These are phyloP conservation scores for Geranium brycei DNA, from an alignment of 345 rosid genomes.

Conservation along the genomic window DNA sequence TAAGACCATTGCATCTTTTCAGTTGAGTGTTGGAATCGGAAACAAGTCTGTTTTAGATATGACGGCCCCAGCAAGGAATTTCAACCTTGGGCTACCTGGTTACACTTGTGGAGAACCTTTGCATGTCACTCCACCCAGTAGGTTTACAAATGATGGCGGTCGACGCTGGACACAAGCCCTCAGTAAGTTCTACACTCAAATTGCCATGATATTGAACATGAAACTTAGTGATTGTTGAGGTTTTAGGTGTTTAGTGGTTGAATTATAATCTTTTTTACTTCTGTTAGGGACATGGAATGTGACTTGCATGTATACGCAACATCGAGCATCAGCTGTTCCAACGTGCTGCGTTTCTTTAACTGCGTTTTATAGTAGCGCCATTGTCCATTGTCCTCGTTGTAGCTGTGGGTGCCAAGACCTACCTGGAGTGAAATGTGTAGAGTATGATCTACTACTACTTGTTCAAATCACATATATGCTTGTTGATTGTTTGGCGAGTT, in stretches of 20 bases:
- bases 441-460: slow-evolving; percentile 17
- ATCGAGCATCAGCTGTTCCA: slow-evolving; percentile 48
- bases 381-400: slow-evolving; percentile 63
- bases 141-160: slow-evolving; percentile 32
- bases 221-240: too few species aligned
- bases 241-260: too few species aligned
- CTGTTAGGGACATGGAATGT: slow-evolving; percentile 61
- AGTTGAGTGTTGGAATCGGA: slow-evolving; percentile 27
- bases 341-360: slow-evolving; percentile 84
- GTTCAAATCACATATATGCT: too few species aligned
- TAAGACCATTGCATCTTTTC: slow-evolving; percentile 32
- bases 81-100: slow-evolving; percentile 52
- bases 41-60: background rate
- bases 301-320: slow-evolving; percentile 57
- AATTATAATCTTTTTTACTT: too few species aligned
- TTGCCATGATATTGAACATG: too few species aligned
- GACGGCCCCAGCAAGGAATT: slow-evolving; percentile 29
- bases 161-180: slow-evolving; percentile 75
- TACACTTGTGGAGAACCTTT: slow-evolving; percentile 42
- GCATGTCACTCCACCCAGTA: slow-evolving; percentile 30
- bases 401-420: slow-evolving; percentile 53
- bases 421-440: slow-evolving; percentile 31
- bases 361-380: slow-evolving; percentile 45
- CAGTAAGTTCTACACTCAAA: slow-evolving; percentile 16
- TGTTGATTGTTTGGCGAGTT: too few species aligned